These are phyloP conservation scores for Actinomortierella wolfii DNA, from an alignment of 371 early-diverging fungal species.

Conservation along the genomic window DNA sequence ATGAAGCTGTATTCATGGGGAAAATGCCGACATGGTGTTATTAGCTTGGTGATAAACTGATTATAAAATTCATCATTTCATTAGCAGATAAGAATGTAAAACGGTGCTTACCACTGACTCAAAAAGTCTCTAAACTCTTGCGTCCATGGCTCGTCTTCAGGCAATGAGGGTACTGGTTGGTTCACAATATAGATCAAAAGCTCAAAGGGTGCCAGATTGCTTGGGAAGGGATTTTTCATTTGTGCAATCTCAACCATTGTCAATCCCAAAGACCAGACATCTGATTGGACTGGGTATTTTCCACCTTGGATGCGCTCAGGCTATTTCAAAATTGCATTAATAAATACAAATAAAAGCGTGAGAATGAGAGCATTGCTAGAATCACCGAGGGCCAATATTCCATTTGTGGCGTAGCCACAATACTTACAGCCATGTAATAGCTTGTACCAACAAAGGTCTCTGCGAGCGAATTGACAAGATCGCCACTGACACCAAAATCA, in stretches of 20 bases:
- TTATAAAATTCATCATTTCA: not conserved
- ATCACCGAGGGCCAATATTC: not conserved
- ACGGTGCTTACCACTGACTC: conserved; percentile 63
- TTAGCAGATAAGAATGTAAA: conserved; percentile 49
- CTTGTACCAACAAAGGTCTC: conserved; percentile 95
- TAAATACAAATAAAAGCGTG: not conserved
- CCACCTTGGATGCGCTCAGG: conserved; percentile 97
- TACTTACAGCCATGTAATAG: conserved; percentile 94
- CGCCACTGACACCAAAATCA: conserved; percentile 95
- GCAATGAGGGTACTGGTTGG: conserved; percentile 84
- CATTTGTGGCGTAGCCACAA: not conserved
- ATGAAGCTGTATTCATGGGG: conserved; percentile 59
- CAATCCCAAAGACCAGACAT: conserved; percentile 95
- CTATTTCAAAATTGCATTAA: conserved; percentile 44
- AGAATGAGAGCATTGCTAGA: not conserved
- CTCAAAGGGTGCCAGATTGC: conserved; percentile 85
- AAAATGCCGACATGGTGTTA: conserved; percentile 31
- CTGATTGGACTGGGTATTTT: conserved; percentile 88
- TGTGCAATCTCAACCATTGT: conserved; percentile 93
- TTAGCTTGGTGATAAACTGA: conserved; percentile 12
- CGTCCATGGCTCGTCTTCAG: conserved; percentile 66
- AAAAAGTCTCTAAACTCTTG: conserved; percentile 82
- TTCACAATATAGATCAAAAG: conserved; percentile 89
- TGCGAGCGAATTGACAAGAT: conserved; percentile 88
- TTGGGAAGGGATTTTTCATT: conserved; percentile 87